These are phyloP conservation scores for Phytophthora pinifolia DNA, from an alignment of 352 stramenopile genomes.

Conservation along the genomic window DNA sequence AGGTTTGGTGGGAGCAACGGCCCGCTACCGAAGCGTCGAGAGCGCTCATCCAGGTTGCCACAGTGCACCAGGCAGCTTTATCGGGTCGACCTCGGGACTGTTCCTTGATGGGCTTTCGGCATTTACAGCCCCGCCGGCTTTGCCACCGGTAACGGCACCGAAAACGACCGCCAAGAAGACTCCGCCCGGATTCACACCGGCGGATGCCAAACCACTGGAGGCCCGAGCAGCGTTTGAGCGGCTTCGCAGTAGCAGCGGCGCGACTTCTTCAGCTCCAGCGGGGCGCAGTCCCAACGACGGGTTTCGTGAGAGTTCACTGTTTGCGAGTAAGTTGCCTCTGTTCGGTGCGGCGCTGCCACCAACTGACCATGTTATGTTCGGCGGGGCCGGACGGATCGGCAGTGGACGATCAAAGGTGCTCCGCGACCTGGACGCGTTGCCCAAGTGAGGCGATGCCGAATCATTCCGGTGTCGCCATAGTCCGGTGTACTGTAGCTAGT, in stretches of 20 bases:
- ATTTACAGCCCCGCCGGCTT: conserved; percentile 10
- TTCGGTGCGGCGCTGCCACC: conserved; percentile 36
- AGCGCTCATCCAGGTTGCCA: conserved; percentile 1
- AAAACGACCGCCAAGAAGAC: conserved; percentile 26
- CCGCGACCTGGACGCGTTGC: background rate
- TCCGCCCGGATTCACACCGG: conserved; percentile 59
- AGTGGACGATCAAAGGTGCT: conserved; percentile 26
- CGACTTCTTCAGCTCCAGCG: background rate
- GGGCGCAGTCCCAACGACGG: conserved; percentile 1
- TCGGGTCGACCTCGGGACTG: conserved; percentile 2
- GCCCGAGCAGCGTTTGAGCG: conserved; percentile 51
- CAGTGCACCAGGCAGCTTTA: conserved; percentile 20
- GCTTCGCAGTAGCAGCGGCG: conserved; percentile 15
- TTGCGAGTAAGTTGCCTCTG: conserved; percentile 47
- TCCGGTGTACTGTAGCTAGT: no score
- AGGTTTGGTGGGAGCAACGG: background rate
- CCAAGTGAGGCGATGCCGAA: no score
- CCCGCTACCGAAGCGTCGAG: conserved; percentile 8
- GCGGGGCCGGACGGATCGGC: conserved; percentile 27
- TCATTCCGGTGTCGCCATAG: no score
- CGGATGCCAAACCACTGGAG: conserved; percentile 54
- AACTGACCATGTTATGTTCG: conserved; percentile 3
- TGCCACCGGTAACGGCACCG: background rate
- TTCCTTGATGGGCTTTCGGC: conserved; percentile 19
- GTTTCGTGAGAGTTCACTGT: conserved; percentile 27